Base-by-base conservation (phyloP, 2,329 filamentous ascomycete genomes). In the Pseudogymnoascus sp. region DNA sequence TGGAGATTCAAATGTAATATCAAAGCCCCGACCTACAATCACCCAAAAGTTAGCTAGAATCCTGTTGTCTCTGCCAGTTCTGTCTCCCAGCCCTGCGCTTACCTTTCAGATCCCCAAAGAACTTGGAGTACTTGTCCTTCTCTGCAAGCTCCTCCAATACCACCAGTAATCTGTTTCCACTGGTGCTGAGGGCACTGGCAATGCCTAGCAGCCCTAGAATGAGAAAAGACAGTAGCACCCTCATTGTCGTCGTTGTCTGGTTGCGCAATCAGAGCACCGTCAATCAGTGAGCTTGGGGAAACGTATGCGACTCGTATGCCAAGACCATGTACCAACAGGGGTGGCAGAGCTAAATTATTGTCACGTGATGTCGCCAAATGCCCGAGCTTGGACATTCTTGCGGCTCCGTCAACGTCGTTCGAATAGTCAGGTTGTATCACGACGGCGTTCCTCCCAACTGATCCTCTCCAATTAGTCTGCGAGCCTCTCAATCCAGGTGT, bases 61-160 rank as follows among this genome's bases (percentile, higher is more conserved):
- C 26, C 36, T 2, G 1, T 57, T 34, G 29, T 34, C 29, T 21
- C 51, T 34, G 16, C 51, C 40, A n/a, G 1, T 59, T 23, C 16
- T n/a, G 31, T 5, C 37, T 64, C 21, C 31, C 61, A 8, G 18
- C 29, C 51, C 11, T n/a, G 18, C 23, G 73, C 81, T 73, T 79
- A 90, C 90, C 81, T 73, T 85, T 81, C 65, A 95, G 76, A 73
- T 92, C 89, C 63, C 81, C 83, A 68, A 92, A 80, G 75, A 97
- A 93, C 71, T 87, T 88, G 64, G 89, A 90, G 77, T 96, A 99
- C 69, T 84, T 83, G 70, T 83, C 84, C 81, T 93, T 91, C 73
- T 96, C 91, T 45, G 84, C 82, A 67, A 86, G 81, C 71, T 96
- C 89, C 72, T 97, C 93, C 62, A 96, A 77, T 65, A 99, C 83